Conservation (phyloP, 139 green algal species). For the Tetraselmis striata region DNA sequence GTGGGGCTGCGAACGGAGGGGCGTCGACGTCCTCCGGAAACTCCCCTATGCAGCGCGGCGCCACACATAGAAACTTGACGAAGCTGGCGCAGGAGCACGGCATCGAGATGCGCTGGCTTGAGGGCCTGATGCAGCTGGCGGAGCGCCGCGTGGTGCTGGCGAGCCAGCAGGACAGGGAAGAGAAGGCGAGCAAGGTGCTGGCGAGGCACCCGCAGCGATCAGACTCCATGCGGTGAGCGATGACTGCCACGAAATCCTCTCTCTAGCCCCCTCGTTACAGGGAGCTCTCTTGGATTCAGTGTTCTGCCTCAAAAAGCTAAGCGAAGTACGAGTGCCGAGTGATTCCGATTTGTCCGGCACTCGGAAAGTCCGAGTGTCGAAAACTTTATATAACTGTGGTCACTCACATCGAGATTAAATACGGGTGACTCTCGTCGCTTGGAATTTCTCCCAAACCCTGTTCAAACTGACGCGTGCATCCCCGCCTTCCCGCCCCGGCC, state of each 20-base stretch:
- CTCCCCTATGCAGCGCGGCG: not conserved
- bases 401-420: too few species aligned
- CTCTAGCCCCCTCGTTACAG: not conserved
- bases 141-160: not conserved
- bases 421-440: too few species aligned
- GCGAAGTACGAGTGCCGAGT: too few species aligned
- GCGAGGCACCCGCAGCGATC: not conserved
- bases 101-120: not conserved
- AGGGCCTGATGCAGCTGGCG: not conserved
- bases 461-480: slow-evolving; percentile 3
- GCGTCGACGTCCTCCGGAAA: not conserved
- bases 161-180: not conserved
- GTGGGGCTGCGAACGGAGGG: not conserved
- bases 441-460: too few species aligned
- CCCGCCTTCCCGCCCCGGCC: not conserved
- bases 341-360: too few species aligned
- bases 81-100: not conserved
- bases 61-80: not conserved
- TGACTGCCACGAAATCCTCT: not conserved
- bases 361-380: too few species aligned
- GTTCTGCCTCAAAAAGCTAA: too few species aligned
- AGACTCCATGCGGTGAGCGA: slow-evolving; percentile 1
- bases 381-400: too few species aligned
- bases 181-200: not conserved
- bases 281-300: too few species aligned